phyloP scores from a whole-genome alignment of 2,329 filamentous ascomycete genomes.

The Ophiocordyceps camponoti-leonardi region DNA sequence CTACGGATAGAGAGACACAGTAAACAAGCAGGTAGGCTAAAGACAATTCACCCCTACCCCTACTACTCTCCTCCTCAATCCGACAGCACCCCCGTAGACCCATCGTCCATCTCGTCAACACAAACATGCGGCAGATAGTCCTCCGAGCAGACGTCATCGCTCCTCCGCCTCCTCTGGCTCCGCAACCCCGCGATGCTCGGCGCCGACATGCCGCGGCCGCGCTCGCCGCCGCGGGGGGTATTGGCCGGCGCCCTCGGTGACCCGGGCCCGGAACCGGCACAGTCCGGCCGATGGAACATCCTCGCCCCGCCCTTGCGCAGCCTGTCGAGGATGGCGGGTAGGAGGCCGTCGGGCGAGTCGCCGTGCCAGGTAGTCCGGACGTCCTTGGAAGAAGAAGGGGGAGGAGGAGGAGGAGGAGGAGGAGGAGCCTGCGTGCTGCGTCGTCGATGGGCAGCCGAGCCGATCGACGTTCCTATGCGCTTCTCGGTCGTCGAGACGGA shows the following conservation, averaged over 20 bases:
- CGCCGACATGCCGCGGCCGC: slow-evolving; percentile 1
- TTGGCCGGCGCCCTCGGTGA: neutral
- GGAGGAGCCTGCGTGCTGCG: slow-evolving; percentile 7
- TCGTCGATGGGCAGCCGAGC: slow-evolving; percentile 9
- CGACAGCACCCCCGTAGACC: neutral
- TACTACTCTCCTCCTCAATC: neutral
- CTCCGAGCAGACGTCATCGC: slow-evolving; percentile 13
- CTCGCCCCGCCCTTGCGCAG: slow-evolving; percentile 11
- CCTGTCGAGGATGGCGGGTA: slow-evolving; percentile 11
- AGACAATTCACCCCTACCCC: neutral
- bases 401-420: no score
- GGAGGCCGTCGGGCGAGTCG: slow-evolving; percentile 4
- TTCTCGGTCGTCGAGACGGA: slow-evolving; percentile 3
- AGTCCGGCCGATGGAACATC: slow-evolving; percentile 8
- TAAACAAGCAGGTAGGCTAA: neutral
- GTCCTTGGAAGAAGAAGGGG: slow-evolving; percentile 2
- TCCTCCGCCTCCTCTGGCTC: slow-evolving; percentile 3
- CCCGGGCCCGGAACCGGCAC: neutral
- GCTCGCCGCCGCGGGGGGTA: neutral
- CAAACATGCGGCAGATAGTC: slow-evolving; percentile 15
- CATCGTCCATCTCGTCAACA: slow-evolving; percentile 9
- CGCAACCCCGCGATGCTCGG: slow-evolving; percentile 1
- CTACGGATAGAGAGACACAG: neutral
- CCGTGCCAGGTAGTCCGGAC: slow-evolving; percentile 1
- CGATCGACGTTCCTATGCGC: slow-evolving; percentile 8